These are phyloP conservation scores for Nadsonia commutata DNA, from an alignment of 1,139 yeast species.

Conservation along the genomic window DNA sequence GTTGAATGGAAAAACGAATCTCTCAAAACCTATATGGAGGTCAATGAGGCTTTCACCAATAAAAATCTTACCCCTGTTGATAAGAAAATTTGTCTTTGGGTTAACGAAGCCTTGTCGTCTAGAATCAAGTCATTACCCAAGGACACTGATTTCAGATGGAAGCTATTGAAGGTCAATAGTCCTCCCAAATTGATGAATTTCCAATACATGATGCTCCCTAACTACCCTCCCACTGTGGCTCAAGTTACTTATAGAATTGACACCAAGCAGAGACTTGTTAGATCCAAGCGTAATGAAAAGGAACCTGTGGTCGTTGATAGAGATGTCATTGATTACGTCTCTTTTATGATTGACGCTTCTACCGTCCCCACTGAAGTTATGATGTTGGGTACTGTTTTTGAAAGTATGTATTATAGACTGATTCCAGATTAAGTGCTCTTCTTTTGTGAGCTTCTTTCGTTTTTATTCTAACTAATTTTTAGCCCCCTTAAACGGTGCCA, in stretches of 20 bases:
- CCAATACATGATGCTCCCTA: conserved; percentile 52
- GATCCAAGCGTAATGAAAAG: conserved; percentile 22
- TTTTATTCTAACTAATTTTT: conserved; percentile 1
- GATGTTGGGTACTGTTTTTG: conserved; percentile 72
- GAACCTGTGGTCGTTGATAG: conserved; percentile 36
- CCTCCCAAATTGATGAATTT: conserved; percentile 62
- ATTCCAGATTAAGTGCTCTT: too few relatives aligned
- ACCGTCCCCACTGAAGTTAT: conserved; percentile 40
- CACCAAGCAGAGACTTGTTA: conserved; percentile 54
- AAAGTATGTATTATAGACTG: conserved; percentile 28
- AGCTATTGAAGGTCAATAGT: conserved; percentile 49
- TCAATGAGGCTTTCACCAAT: conserved; percentile 53
- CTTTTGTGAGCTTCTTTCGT: too few relatives aligned
- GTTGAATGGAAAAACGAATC: conserved; percentile 63
- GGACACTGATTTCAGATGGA: conserved; percentile 55
- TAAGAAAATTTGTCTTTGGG: conserved; percentile 42
- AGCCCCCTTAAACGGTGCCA: conserved; percentile 21
- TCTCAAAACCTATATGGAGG: conserved; percentile 46
- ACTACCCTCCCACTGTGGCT: conserved; percentile 43
- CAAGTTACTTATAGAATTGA: conserved; percentile 67
- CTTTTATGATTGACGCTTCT: conserved; percentile 61
- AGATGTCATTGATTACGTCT: conserved; percentile 58
- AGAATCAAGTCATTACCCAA: conserved; percentile 44
- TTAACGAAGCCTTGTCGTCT: conserved; percentile 38
- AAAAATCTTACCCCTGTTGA: conserved; percentile 31